Base-by-base conservation (phyloP, 441 rosid species). In the Erodium moschatum region DNA sequence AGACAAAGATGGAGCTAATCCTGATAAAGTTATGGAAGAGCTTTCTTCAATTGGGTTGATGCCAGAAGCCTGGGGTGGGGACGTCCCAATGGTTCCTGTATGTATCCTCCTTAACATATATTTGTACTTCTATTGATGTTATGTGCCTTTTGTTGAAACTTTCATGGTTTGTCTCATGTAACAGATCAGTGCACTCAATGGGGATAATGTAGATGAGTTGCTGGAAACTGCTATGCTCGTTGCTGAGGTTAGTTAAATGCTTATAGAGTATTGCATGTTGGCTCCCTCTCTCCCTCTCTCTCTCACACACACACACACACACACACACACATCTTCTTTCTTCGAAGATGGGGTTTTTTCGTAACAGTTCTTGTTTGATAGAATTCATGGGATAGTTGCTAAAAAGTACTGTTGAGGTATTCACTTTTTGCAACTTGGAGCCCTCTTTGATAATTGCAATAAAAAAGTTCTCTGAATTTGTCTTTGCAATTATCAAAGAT, bases 41-140 rank as follows among this genome's bases (percentile, higher is more conserved):
- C 98, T 94, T 78, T 87, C 98, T 75, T 84, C 92, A 19, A 77
- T 91, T 70, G 98, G 98, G 73, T 82, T 94, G 80, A 88, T 94
- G 97, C 91, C 98, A 38, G 98, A 94, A 84, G 96, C 85, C 64
- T 94, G 98, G 98, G 98, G 97, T 72, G 98, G 98, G 69, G 90
- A 91, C 78, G 80, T 81, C 80, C 97, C 97, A 67, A 86, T 94
- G 98, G 90, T 94, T 88, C 91, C 86, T 96, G 98, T 94, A 70
- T 54, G 5, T 7, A 69, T 78, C 27, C 69, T 68, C 38, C 71
- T 69, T 67, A 50, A 65, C 63, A 27, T 70, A 44, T 33, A 64
- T 72, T 48, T 71, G 38, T 62, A 73, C 67, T 40, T 40, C 64
- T 16, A 67, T 81, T 72, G 42, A 63, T 71, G 42, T 67, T 71